Percentiles rank a stretch among this genome's conserved stretches.
These are phyloP conservation scores for Chlamydomonas sphaeroides DNA, from an alignment of 139 green algal species.

Conservation along the genomic window DNA sequence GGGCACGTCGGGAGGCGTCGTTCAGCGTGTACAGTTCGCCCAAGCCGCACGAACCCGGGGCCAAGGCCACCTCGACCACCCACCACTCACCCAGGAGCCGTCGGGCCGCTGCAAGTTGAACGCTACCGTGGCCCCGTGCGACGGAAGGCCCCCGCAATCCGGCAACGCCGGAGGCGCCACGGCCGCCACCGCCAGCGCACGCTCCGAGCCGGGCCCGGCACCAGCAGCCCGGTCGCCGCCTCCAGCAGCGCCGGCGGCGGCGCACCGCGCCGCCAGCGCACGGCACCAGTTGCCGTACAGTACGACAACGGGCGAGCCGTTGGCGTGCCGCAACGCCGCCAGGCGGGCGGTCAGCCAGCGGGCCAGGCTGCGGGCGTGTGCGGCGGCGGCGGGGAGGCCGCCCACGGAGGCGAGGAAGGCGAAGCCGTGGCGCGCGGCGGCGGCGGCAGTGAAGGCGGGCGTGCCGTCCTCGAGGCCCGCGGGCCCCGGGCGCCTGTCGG, in stretches of 20 bases:
- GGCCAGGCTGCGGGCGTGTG: constrained; percentile 45
- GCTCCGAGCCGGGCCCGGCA: too few relatives aligned
- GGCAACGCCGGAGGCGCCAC: too few relatives aligned
- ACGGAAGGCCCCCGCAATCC: too few relatives aligned
- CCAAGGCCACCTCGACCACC: too few relatives aligned
- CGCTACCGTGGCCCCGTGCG: constrained; percentile 1
- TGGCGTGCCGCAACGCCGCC: constrained; percentile 68
- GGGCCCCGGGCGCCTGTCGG: constrained; percentile 52
- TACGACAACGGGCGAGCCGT: constrained; percentile 57
- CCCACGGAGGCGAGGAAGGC: constrained; percentile 53
- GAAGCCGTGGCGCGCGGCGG: constrained; percentile 66
- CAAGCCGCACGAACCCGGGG: too few relatives aligned
- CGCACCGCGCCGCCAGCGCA: neutral
- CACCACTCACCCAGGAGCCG: constrained; percentile 81
- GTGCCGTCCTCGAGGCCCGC: constrained; percentile 90
- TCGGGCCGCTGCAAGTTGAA: constrained; percentile 87
- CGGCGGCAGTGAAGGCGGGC: constrained; percentile 76
- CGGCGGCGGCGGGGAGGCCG: constrained; percentile 46
- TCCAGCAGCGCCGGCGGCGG: neutral
- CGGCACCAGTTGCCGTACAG: constrained; percentile 66
- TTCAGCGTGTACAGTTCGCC: too few relatives aligned
- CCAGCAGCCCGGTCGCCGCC: too few relatives aligned
- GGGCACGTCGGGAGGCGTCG: too few relatives aligned
- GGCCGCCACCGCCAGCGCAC: neutral
- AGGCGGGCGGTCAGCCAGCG: constrained; percentile 56